Conservation (phyloP, 495 filamentous ascomycete genomes). For the Letharia lupina region DNA sequence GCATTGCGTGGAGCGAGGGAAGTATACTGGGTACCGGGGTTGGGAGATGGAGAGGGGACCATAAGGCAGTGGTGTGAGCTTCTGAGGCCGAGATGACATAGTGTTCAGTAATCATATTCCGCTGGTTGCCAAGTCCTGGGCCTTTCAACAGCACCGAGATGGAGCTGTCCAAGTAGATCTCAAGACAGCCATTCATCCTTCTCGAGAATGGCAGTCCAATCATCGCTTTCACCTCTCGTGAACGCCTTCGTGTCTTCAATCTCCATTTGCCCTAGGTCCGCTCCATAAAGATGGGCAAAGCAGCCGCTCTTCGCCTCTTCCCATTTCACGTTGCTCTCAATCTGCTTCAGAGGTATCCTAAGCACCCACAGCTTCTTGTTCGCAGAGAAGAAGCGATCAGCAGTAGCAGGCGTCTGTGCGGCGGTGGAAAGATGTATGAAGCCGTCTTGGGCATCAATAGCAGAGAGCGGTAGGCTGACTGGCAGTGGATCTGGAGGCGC, state of each 20-base stretch:
- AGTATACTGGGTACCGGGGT: conserved; percentile 5
- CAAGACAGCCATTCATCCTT: conserved; percentile 9
- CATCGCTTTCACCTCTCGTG: background rate
- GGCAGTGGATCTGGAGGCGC: conserved; percentile 43
- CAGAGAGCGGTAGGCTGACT: conserved; percentile 39
- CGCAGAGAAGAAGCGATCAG: conserved; percentile 39
- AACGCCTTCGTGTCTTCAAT: conserved; percentile 6
- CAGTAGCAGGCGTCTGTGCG: conserved; percentile 42
- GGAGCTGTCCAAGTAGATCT: background rate
- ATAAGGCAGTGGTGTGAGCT: conserved; percentile 24
- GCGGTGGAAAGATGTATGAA: conserved; percentile 46
- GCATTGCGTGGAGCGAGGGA: conserved; percentile 16
- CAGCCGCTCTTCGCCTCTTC: conserved; percentile 24
- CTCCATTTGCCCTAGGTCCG: background rate
- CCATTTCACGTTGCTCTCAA: conserved; percentile 38
- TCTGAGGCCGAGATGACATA: conserved; percentile 20
- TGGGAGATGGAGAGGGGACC: conserved; percentile 18
- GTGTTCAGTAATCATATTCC: background rate
- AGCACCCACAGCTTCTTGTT: conserved; percentile 34
- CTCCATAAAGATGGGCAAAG: conserved; percentile 14
- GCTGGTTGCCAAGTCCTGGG: background rate
- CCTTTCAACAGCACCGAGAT: background rate
- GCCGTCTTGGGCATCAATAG: conserved; percentile 43
- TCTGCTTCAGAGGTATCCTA: conserved; percentile 34
- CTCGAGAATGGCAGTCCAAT: conserved; percentile 4